Conservation (phyloP, 2,329 filamentous ascomycete species). For the Phoma sp. region DNA sequence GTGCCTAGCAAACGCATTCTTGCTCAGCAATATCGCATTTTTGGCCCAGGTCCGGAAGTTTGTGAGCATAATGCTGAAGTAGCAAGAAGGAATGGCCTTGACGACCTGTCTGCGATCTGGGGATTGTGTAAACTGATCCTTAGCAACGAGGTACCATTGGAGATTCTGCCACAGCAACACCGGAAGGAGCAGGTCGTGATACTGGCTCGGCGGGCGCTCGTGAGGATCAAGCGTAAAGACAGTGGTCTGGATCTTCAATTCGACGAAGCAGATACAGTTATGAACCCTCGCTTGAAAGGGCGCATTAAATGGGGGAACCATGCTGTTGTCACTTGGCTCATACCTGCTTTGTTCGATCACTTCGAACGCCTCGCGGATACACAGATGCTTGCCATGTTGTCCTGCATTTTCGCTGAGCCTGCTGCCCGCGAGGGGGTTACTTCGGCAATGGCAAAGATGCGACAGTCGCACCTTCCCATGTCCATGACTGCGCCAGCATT, state of each 20-base stretch:
- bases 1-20: conserved; percentile 81
- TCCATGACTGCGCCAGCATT: conserved; percentile 53
- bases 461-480: conserved; percentile 47
- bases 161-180: conserved; percentile 63
- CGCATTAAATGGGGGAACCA: conserved; percentile 64
- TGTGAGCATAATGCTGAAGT: conserved; percentile 84
- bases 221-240: conserved; percentile 57
- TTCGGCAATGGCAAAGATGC: conserved; percentile 44
- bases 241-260: conserved; percentile 57
- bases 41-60: conserved; percentile 79
- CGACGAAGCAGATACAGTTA: conserved; percentile 50
- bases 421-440: conserved; percentile 50
- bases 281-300: conserved; percentile 49
- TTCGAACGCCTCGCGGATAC: conserved; percentile 66
- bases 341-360: conserved; percentile 63
- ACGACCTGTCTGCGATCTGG: conserved; percentile 83
- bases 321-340: conserved; percentile 63
- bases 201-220: conserved; percentile 68
- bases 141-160: conserved; percentile 74
- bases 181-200: conserved; percentile 68
- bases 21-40: conserved; percentile 80
- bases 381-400: conserved; percentile 70
- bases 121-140: conserved; percentile 78
- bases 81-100: conserved; percentile 71
- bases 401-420: conserved; percentile 63